Conservation (phyloP, 164 flowering plant genomes). For the Sextonia rubra region DNA sequence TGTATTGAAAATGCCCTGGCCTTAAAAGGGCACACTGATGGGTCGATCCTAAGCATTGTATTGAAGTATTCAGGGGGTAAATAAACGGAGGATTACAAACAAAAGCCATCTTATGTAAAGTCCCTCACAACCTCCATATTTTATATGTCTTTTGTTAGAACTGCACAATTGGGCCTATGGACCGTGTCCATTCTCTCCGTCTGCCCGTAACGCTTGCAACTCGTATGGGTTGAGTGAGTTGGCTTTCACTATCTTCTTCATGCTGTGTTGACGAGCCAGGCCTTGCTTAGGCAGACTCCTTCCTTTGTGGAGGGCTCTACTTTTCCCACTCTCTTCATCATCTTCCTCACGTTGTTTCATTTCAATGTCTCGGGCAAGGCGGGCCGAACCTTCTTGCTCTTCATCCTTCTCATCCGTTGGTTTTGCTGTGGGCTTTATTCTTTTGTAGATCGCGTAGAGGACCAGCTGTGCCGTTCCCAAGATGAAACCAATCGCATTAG, state of each 20-base stretch:
- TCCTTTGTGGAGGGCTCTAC: conserved; percentile 27
- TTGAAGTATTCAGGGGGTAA: too few species aligned
- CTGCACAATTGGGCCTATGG: too few species aligned
- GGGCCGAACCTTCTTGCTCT: conserved; percentile 34
- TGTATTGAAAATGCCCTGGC: too few species aligned
- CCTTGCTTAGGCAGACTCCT: conserved; percentile 32
- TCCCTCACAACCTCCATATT: too few species aligned
- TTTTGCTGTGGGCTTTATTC: conserved; percentile 13
- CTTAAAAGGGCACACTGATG: too few species aligned
- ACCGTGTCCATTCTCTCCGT: not conserved
- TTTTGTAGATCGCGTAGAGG: conserved; percentile 23
- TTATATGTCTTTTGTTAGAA: too few species aligned
- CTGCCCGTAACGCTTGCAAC: conserved; percentile 7
- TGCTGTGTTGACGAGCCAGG: conserved; percentile 20
- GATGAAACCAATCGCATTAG: conserved; percentile 60
- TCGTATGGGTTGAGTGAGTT: conserved; percentile 26
- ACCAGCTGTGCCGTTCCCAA: conserved; percentile 43
- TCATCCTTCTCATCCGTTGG: conserved; percentile 15
- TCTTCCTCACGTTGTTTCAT: conserved; percentile 11
- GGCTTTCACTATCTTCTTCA: conserved; percentile 29
- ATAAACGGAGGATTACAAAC: too few species aligned
- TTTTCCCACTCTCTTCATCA: not conserved
- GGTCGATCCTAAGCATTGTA: too few species aligned
- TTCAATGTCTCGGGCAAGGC: conserved; percentile 13
- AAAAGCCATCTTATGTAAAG: too few species aligned